Base-by-base conservation (phyloP, 2,329 filamentous ascomycete species). In the Metarhizium robertsii region DNA sequence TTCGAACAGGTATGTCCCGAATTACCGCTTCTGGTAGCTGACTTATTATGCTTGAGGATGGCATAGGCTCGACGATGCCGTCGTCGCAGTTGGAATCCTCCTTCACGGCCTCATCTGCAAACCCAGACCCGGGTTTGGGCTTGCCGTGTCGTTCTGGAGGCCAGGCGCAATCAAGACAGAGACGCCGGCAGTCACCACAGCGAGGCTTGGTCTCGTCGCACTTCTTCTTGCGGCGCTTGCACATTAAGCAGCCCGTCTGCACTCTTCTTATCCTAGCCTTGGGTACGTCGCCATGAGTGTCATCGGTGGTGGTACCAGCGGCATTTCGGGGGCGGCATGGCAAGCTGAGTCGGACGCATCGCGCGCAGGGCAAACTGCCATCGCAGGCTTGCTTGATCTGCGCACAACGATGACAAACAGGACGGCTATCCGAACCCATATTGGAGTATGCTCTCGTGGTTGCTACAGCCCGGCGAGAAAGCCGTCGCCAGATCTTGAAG, bases 171-270 rank as follows among this genome's bases (percentile, higher is more conserved):
- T 69, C 66, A 38, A 69, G 67, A 46, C 67, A 69, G 14, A 69
- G 55, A 13, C 68, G 62, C n/a, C 64, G 62, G 52, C 71, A 74
- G 53, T 71, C 68, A 36, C 66, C 66, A 58, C 73, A 76, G 46
- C 67, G 67, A 2, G 74, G 74, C 58, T 74, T 75, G 10, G 61
- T 63, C 62, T 77, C 74, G 57, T 76, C 73, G 62, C 74, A 77
- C 61, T 76, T 76, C 67, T 76, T 76, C 66, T 76, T 75, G 48
- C 74, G 70, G 30, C 67, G 67, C 60, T 75, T 73, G 62, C 73
- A 76, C 59, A 73, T 75, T 52, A 73, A 59, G 60, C 74, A 76
- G 13, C 74, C 74, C 36, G 69, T 70, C 61, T 70, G 68, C 4
- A 69, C 67, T 36, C 68, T 61, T 7, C 65, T 61, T 42, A 69